Evolutionary conservation across 805 yeast species (phyloP), one percentile per base, ranked within the genome.

Genomic region (Starmerella floris): DNA sequence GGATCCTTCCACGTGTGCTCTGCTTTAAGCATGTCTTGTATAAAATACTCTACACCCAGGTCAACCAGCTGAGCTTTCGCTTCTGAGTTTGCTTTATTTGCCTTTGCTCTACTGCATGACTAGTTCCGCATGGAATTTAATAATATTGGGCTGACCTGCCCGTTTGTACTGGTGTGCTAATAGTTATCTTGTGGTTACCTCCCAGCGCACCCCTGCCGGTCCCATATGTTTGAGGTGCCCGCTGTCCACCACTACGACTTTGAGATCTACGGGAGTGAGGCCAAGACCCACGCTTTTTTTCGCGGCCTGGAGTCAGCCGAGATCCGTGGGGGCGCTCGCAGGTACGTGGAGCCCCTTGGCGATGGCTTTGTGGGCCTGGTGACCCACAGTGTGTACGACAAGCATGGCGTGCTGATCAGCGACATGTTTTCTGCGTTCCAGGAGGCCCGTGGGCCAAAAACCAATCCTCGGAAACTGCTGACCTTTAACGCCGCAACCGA

Each of bases 281-380:
- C 22, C 23, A 8, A 9, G 5, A 23, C 25, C 16, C 11, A 25
- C 15, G 35, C 41, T 2, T 30, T 16, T 21, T 40, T 41, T 30
- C 37, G 39, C 15, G 4, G 20, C 4, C 26, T 44, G 11, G 48
- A 44, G 30, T n/a, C 13, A 5, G 36, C 11, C 10, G 48, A 44
- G 22, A 22, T 41, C 8, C 28, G 16, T 8, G 13, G 19, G 20
- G 27, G 19, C 9, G 10, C 26, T 36, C 6, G 19, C 19, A 11
- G 27, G 3, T 23, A 20, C n/a, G 25, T 26, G 16, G 30, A 22
- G 16, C 17, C 17, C 16, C 36, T 23, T n/a, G 16, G 21, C 16
- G n/a, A 27, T 17, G 36, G 36, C 9, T 49, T 35, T 26, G 23
- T 46, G 11, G 52, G 52, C 6, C 39, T 49, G 15, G 43, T 40